phyloP scores from a whole-genome alignment of 2,329 filamentous ascomycete species.

The Colletotrichum theobromicola region DNA sequence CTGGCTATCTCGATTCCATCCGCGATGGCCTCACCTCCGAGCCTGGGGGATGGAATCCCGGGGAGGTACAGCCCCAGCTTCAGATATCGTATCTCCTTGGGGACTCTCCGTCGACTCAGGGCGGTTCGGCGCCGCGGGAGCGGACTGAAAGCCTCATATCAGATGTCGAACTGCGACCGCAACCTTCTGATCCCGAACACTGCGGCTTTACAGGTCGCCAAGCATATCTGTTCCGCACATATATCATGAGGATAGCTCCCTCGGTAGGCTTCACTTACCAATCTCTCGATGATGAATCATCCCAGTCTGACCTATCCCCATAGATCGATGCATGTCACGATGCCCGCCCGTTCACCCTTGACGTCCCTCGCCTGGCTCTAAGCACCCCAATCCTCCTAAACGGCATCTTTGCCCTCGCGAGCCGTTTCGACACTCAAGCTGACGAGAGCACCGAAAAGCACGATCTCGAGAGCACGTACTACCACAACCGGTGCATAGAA shows the following conservation, averaged over 20 bases:
- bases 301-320: neutral
- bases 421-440: slow-evolving; percentile 46
- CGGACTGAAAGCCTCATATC: neutral
- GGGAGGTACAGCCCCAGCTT: slow-evolving; percentile 2
- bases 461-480: slow-evolving; percentile 48
- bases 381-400: slow-evolving; percentile 51
- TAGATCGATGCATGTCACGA: slow-evolving; percentile 22
- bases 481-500: slow-evolving; percentile 50
- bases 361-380: slow-evolving; percentile 50
- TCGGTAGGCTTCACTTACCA: neutral
- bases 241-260: slow-evolving; percentile 10
- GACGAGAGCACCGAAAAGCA: slow-evolving; percentile 25
- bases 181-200: neutral
- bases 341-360: slow-evolving; percentile 43
- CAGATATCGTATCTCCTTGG: slow-evolving; percentile 10
- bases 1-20: neutral
- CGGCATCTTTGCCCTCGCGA: slow-evolving; percentile 50
- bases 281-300: neutral
- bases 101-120: neutral
- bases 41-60: neutral
- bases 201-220: slow-evolving; percentile 9
- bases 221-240: slow-evolving; percentile 12
- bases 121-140: neutral
- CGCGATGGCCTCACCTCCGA: neutral
- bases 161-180: neutral